Evolutionary conservation across 257 asterid species (phyloP).

Genomic region (Fraxinus anomala): DNA sequence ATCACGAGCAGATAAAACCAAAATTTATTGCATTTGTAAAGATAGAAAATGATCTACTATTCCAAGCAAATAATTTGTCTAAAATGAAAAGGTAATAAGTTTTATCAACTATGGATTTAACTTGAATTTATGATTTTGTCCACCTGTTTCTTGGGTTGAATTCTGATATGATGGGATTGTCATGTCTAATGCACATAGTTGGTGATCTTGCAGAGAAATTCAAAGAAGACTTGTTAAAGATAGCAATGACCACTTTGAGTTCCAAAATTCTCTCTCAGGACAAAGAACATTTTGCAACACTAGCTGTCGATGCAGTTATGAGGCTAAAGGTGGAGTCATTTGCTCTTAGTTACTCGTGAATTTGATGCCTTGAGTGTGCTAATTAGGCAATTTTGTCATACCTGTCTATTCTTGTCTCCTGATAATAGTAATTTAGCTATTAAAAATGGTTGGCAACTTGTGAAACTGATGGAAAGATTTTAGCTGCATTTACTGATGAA

Average conservation of each 20-base stretch:
- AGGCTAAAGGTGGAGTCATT: conserved; percentile 62
- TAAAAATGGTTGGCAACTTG: neutral
- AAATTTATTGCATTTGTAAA: neutral
- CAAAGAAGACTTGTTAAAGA: conserved; percentile 71
- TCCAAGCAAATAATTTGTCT: neutral
- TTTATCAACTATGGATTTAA: neutral
- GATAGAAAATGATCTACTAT: neutral
- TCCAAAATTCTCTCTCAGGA: conserved; percentile 92
- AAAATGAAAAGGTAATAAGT: neutral
- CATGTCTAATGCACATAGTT: neutral
- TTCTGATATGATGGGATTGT: conserved; percentile 9
- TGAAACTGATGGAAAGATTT: neutral
- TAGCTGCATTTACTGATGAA: neutral
- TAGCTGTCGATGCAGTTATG: conserved; percentile 94
- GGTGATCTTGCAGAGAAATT: conserved; percentile 59
- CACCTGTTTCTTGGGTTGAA: conserved; percentile 4
- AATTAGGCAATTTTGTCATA: neutral
- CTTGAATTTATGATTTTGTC: conserved; percentile 1
- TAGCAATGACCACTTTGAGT: conserved; percentile 92
- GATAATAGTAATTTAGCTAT: neutral
- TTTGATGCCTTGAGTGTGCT: neutral
- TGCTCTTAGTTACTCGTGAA: conserved; percentile 16
- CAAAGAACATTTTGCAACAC: conserved; percentile 80
- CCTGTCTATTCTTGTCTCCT: neutral
- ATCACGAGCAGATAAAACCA: neutral